Evolutionary conservation across 768 basidiomycete species (phyloP), one percentile per base, ranked within the genome.

Genomic region (Pluteus cervinus): DNA sequence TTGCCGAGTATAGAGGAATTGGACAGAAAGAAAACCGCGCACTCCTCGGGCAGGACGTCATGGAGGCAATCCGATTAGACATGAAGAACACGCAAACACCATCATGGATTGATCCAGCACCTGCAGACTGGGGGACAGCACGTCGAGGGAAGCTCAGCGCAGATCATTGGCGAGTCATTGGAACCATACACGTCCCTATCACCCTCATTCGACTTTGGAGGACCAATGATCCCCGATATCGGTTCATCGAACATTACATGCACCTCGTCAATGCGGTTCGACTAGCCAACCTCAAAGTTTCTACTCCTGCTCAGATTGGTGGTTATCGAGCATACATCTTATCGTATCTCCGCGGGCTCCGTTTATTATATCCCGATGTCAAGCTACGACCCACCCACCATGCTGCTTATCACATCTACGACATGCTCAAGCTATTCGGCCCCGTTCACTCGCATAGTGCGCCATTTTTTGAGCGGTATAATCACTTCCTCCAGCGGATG

Each of bases 381-480:
- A 5, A 8, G 3, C 12, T 32, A 10, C 35, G 25, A 9, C 50
- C 54, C 6, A 65, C 60, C 31, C 32, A 54, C 14, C 65, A 65
- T 30, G 39, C 52, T n/a, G 45, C 54, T 3, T 39, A 57, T 17
- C 60, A 55, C 29, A 29, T 62, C 11, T 39, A 56, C 4, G 48
- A 65, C 22, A 57, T 58, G 25, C 40, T 62, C 1, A n/a, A 40
- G 1, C 36, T 50, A 4, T 65, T 53, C 38, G 59, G 67, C 0
- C 64, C 63, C 12, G 47, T 59, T 0, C 49, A 52, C 26, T 53
- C 53, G 1, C 69, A 62, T 66, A 66, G 63, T 60, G 46, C 51
- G 2, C 68, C 60, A 40, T 61, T 59, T 0, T 65, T 60, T 29
- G 61, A 69, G 36, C 36, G 50, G 0, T 39, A 60, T 8, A 68